Evolutionary conservation across 2,329 filamentous ascomycete genomes (phyloP), one percentile per base, ranked within the genome.

Genomic region (Sporothrix pallida): DNA sequence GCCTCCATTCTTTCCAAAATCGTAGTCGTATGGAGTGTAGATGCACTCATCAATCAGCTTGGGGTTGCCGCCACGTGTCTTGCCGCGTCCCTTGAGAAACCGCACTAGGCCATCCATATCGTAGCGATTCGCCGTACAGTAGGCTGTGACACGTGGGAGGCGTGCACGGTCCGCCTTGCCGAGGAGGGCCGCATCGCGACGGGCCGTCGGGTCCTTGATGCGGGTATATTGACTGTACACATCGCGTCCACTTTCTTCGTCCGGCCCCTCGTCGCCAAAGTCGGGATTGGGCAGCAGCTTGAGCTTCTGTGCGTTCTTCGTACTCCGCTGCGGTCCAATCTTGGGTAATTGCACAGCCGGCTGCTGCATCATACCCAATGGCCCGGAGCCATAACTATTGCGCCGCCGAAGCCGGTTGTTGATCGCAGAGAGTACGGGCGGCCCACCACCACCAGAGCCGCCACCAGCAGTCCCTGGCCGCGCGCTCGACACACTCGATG

Each of bases 11-110:
- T 76, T 76, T 37, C 65, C 71, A 70, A 73, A 74, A 7, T 76
- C 70, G 81, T 98, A 98, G 79, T 90, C 91, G 82, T 97, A 99
- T 0, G 95, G 94, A 12, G 95, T 94, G 83, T 99, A 99, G 78
- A 99, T 94, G 82, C 96, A 99, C 82, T 99, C 96, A 81, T 99
- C 96, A 78, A 98, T 98, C 74, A 96, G 84, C 82, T 98, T 98
- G 0, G 96, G 95, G 75, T 90, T 92, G 17, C 95, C 90, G 20
- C 93, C 93, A 78, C 93, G 89, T 46, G 89, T 89, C 81, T 93
- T 93, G 63, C 89, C 88, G 74, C 93, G 88, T 44, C 94, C 93
- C 81, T 99, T 99, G 75, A 99, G 84, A 80, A 95, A 99, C 62
- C 92, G 91, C 89, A 97, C 93, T 75, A 98, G 84, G 3, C 91